A percentile compares a stretch with the other conserved stretches of the same genome.
These are phyloP conservation scores for Astrephomene gubernaculifera DNA, from an alignment of 139 green algal genomes.

Conservation along the genomic window DNA sequence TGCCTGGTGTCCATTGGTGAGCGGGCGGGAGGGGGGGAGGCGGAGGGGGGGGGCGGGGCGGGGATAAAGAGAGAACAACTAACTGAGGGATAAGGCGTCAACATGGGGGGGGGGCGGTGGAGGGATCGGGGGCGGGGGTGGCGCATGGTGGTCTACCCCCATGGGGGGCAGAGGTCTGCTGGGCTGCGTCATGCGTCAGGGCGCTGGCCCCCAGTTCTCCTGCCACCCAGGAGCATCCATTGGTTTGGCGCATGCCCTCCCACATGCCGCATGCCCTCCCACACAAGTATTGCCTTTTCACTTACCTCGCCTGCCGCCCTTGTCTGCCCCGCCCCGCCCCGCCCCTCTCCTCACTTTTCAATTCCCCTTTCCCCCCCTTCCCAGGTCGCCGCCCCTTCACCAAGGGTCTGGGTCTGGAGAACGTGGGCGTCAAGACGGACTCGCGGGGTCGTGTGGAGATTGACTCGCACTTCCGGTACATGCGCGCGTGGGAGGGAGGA, in stretches of 20 bases:
- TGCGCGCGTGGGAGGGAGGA: background rate
- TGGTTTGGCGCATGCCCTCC: too few relatives aligned
- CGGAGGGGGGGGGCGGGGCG: background rate
- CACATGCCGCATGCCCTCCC: too few relatives aligned
- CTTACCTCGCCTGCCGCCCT: too few relatives aligned
- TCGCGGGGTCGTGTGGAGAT: conserved; percentile 79
- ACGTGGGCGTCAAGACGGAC: conserved; percentile 85
- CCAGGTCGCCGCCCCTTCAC: conserved; percentile 82
- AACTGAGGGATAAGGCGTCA: background rate
- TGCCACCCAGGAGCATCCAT: too few relatives aligned
- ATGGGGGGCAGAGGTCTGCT: too few relatives aligned
- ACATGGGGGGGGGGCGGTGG: background rate
- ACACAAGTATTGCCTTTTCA: too few relatives aligned
- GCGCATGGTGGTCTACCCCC: background rate
- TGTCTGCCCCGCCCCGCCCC: too few relatives aligned
- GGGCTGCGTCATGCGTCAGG: too few relatives aligned
- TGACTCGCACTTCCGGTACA: conserved; percentile 42
- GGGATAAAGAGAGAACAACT: background rate
- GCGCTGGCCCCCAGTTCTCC: too few relatives aligned
- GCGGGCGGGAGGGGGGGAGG: too few relatives aligned
- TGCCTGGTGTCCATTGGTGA: conserved; percentile 94
- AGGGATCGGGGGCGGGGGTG: background rate
- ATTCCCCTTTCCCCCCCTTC: background rate
- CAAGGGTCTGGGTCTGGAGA: conserved; percentile 89
- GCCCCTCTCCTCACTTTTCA: too few relatives aligned